Percentiles rank a stretch among this genome's conserved stretches.
Conservation (phyloP, 75 land plant species). For the Sequoiadendron giganteum region DNA sequence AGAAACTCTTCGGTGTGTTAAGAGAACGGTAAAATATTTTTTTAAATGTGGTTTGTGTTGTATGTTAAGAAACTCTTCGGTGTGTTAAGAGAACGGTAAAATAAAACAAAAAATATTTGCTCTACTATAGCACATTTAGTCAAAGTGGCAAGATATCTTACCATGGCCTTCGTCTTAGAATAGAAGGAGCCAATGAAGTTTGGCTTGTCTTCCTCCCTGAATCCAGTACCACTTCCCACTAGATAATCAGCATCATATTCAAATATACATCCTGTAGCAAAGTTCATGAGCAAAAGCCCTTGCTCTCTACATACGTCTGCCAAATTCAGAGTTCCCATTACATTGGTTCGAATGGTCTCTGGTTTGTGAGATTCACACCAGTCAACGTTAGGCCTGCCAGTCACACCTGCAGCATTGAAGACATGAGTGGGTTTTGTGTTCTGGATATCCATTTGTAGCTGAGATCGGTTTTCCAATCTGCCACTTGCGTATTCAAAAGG, state of each 20-base stretch:
- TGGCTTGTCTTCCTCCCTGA: conserved; percentile 78
- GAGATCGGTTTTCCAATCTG: conserved; percentile 52
- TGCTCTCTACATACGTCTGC: conserved; percentile 74
- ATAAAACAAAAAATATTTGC: not conserved
- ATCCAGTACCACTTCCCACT: conserved; percentile 66
- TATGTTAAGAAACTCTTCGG: not conserved
- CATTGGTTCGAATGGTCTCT: conserved; percentile 73
- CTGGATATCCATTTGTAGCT: conserved; percentile 43
- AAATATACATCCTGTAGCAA: conserved; percentile 84
- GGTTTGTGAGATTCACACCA: conserved; percentile 83
- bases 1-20: not conserved
- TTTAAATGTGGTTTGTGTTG: too few relatives aligned
- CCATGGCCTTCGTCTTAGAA: conserved; percentile 89
- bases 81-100: not conserved
- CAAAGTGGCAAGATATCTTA: conserved; percentile 13
- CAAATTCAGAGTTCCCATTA: conserved; percentile 68
- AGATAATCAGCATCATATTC: conserved; percentile 70
- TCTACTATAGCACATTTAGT: not conserved
- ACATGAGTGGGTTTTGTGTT: conserved; percentile 72
- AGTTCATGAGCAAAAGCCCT: conserved; percentile 61
- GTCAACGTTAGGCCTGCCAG: conserved; percentile 82
- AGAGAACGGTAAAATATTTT: too few relatives aligned
- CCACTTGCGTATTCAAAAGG: conserved; percentile 63
- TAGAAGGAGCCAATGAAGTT: conserved; percentile 79
- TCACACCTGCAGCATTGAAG: conserved; percentile 82